A percentile compares a stretch with the other conserved stretches of the same genome.
Evolutionary conservation across 192 early-diverging fungal species (phyloP).

Genomic region (Chytriomyces sp.): DNA sequence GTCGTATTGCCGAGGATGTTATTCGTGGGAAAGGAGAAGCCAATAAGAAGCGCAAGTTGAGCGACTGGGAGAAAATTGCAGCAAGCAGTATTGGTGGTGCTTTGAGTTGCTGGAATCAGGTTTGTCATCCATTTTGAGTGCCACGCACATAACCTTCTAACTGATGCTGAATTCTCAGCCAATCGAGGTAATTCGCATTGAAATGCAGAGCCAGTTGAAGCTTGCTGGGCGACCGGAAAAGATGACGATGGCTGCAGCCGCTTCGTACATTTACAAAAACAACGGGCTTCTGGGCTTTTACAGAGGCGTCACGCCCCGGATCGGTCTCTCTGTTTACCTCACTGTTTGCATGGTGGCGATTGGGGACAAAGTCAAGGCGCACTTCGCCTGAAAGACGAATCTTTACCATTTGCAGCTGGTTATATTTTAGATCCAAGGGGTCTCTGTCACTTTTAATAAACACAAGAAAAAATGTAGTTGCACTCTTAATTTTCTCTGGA

Average conservation of each 20-base stretch:
- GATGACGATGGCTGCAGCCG: conserved; percentile 79
- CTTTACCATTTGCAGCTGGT: too few relatives aligned
- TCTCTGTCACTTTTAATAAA: too few relatives aligned
- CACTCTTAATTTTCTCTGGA: too few relatives aligned
- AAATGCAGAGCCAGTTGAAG: conserved; percentile 97
- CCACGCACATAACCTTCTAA: too few relatives aligned
- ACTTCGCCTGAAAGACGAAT: too few relatives aligned
- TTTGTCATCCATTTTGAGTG: too few relatives aligned
- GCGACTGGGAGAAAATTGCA: conserved; percentile 61
- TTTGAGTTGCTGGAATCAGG: conserved; percentile 96
- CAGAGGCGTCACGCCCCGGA: conserved; percentile 55
- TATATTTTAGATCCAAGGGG: too few relatives aligned
- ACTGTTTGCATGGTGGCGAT: conserved; percentile 90
- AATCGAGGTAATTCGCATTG: conserved; percentile 97
- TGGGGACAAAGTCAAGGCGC: conserved; percentile 55
- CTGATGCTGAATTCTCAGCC: too few relatives aligned
- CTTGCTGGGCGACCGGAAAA: conserved; percentile 84
- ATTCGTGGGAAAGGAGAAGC: conserved; percentile 57
- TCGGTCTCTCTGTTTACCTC: conserved; percentile 60
- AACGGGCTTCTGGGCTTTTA: conserved; percentile 94
- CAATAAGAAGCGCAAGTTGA: conserved; percentile 35
- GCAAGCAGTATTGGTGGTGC: conserved; percentile 88
- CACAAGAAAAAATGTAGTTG: too few relatives aligned
- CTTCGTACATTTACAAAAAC: conserved; percentile 87
- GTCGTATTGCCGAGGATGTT: conserved; percentile 60